Evolutionary conservation across 306 rosid species (phyloP), one percentile per base, ranked within the genome.

Genomic region (Spatholobus suberectus): DNA sequence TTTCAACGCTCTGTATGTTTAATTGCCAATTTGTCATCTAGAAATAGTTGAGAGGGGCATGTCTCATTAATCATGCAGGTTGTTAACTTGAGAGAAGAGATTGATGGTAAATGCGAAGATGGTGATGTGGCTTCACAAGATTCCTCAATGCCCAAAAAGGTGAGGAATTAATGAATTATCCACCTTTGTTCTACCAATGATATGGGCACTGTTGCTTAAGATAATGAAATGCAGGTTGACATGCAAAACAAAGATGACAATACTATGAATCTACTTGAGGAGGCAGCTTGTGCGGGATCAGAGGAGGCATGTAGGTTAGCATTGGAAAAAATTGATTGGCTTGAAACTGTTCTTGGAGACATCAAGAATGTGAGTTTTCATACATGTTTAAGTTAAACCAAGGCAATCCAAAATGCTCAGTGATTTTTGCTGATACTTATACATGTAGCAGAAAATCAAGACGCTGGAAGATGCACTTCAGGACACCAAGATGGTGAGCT

Each of bases 401-500:
- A 77, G 4, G 20, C 40, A 20, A 55, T 23, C 26, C 8, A 46
- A 54, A 77, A 70, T 59, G 32, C 41, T 43, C 29, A 26, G 27
- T 12, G 7, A 43, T 8, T 54, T 44, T 54, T 81, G n/a, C 55
- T 72, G 51, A 83, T 47, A 38, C 47, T 46, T 72, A 5, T 61
- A 49, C 27, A 67, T 62, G 17, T 78, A 54, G 73, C 93, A 93
- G 99, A 93, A 90, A 90, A 90, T 95, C 44, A 87, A 90, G 90
- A 84, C 85, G 46, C 65, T 95, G 77, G 99, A 95, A 87, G 91
- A 73, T 51, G 86, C 90, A 63, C 87, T 93, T 72, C 90, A 85
- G 55, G 90, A 86, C 11, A 88, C 91, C 58, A 95, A 89, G 84
- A 84, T 40, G 77, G 99, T 95, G 80, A 92, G 97, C 54, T 68